These are phyloP conservation scores for Nicotiana attenuata DNA, from an alignment of 257 asterid genomes.

Conservation along the genomic window DNA sequence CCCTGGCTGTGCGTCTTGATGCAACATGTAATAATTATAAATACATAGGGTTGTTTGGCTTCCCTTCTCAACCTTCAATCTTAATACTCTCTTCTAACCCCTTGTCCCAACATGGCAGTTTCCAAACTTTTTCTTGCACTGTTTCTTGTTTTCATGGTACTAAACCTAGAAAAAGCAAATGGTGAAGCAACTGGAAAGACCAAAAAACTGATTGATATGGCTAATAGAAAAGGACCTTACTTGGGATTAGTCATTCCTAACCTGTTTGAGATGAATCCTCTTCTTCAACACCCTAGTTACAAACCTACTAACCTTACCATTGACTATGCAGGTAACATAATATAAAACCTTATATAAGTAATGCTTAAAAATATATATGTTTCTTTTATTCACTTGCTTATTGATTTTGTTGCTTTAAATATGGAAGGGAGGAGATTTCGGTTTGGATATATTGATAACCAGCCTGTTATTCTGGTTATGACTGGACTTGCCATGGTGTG, in stretches of 20 bases:
- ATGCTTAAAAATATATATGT: not conserved
- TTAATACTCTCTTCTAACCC: not conserved
- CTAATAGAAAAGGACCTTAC: conserved; percentile 43
- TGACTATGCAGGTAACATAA: conserved; percentile 32
- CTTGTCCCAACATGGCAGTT: not conserved
- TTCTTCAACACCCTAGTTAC: conserved; percentile 45
- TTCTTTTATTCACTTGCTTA: not conserved
- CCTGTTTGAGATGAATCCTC: conserved; percentile 46
- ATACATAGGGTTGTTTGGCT: too few species aligned
- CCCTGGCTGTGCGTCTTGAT: too few species aligned
- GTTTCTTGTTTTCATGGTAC: not conserved
- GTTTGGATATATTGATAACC: conserved; percentile 31
- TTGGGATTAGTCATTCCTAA: conserved; percentile 54
- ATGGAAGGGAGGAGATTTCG: conserved; percentile 44
- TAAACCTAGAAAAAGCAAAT: conserved; percentile 14
- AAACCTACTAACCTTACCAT: conserved; percentile 29
- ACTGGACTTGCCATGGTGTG: conserved; percentile 52
- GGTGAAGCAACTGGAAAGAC: conserved; percentile 17
- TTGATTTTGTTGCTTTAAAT: not conserved
- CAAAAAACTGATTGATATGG: conserved; percentile 25
- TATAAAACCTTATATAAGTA: too few species aligned
- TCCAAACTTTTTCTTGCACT: not conserved
- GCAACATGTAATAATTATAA: too few species aligned
- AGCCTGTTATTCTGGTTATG: conserved; percentile 43
- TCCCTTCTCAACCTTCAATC: too few species aligned